Evolutionary conservation across 768 basidiomycete genomes (phyloP), one percentile per base, ranked within the genome.

Genomic region (Tricholoma bakamatsutake): DNA sequence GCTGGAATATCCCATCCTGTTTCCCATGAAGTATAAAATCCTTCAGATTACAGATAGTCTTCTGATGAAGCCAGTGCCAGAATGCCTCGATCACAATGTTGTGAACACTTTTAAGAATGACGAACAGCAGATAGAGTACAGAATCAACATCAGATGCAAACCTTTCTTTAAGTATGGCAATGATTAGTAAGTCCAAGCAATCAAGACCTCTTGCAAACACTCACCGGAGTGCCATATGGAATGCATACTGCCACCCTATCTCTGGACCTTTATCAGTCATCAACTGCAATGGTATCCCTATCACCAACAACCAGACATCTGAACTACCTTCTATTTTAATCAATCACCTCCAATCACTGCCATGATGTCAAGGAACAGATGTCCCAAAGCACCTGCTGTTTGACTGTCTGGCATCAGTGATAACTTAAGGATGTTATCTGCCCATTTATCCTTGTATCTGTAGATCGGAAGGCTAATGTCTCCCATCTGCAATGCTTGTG

Each of bases 361-460:
- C 8, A 72, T 28, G 17, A 72, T 60, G 55, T 74, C 73, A 30
- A 73, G 62, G 53, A 61, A 71, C 1, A 70, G 35, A 61, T 74
- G 70, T 15, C 64, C 71, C 28, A 71, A 54, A 10, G 64, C 60
- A 11, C 42, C 60, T 4, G 59, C 55, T 3, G 58, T 57, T n/a
- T n/a, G n/a, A n/a, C n/a, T n/a, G n/a, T n/a, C n/a, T n/a, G n/a
- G 71, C 5, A 73, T 58, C 12, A 67, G 59, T 27, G 21, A 10
- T 39, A 70, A 1, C 31, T 57, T 50, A 1, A 62, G 58, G n/a
- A 65, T 18, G 5, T 21, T 40, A 24, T 60, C 66, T 1, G 56
- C 59, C 56, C 61, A 69, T 53, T 71, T 68, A 55, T 71, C 71
- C 33, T 61, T 58, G 50, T 62, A 61, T 11, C 54, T 66, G 59